Base-by-base conservation (phyloP, 371 early-diverging fungal genomes). In the Coemansia sp. region DNA sequence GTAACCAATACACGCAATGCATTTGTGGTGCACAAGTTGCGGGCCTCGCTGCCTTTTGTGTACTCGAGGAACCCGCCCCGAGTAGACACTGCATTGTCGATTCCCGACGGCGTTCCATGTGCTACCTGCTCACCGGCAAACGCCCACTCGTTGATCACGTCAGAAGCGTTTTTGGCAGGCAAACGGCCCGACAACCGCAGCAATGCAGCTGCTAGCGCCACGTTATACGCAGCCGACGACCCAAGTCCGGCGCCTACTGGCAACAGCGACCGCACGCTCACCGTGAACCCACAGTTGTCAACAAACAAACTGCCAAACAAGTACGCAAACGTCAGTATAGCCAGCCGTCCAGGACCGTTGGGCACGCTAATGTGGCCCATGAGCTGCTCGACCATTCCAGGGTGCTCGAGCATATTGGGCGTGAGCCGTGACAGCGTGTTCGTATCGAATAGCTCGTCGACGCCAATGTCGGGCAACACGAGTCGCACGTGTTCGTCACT, bases 171-270 rank as follows among this genome's bases (percentile, higher is more conserved):
- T 8, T 74, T 71, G 2, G 77, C 79, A 26, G 79, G 68, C 10
- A 79, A 72, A 61, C 82, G 71, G 1, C 84, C 82, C 21, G 39
- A 26, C 16, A 87, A 71, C 52, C 78, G 72, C 60, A 95, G 81
- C 31, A 98, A 68, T 3, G 89, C 88, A 0, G 94, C 84, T 2
- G 93, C 83, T n/a, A 95, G 64, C 16, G 83, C 85, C 13, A 93
- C 94, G 52, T 90, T 87, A 78, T 87, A 96, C 10, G 97, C 87
- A 1, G 99, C 99, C 5, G 97, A 96, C 5, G 95, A 95, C 2
- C 99, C 99, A 13, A 98, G 84, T 0, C 99, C 99, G 16, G 96
- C 89, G 21, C 97, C 95, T n/a, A 97, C 90, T 2, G 98, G 98
- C 5, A 98, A 67, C 37, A 80, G 78, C 0, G 95, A 94, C 13